Conservation (phyloP, 176 grass and related monocot species). For the Bromus sterilis region DNA sequence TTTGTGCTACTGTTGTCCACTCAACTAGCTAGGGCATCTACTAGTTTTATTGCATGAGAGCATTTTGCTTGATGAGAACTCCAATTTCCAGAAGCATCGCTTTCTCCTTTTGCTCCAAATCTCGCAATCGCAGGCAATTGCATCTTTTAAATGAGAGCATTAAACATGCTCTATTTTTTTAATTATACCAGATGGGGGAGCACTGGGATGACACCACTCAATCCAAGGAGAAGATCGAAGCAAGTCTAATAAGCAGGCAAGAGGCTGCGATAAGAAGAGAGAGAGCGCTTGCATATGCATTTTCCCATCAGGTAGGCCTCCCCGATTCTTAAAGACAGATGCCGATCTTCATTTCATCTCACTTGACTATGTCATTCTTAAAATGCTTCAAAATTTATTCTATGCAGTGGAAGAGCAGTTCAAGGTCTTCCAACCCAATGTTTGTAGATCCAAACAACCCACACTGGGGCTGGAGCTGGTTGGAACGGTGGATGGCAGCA, state of each 20-base stretch:
- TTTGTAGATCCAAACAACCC: constrained; percentile 91
- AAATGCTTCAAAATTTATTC: constrained; percentile 15
- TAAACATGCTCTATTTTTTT: constrained; percentile 20
- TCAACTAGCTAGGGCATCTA: not conserved
- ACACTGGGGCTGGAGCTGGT: constrained; percentile 99
- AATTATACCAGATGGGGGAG: constrained; percentile 69
- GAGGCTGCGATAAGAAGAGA: constrained; percentile 88
- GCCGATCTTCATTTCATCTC: not conserved
- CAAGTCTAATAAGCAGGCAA: constrained; percentile 87
- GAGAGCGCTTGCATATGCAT: constrained; percentile 86
- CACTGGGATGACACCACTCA: constrained; percentile 96
- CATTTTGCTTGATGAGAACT: constrained; percentile 7
- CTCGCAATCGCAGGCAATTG: not conserved
- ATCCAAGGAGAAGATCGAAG: constrained; percentile 87
- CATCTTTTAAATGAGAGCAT: not conserved
- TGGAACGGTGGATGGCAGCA: constrained; percentile 97
- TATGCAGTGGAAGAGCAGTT: constrained; percentile 86
- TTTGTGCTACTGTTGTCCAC: not conserved
- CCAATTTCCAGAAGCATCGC: not conserved
- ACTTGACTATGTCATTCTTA: not conserved
- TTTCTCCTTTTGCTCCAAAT: not conserved
- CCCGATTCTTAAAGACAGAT: not conserved
- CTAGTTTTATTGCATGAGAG: not conserved
- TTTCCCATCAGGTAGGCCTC: constrained; percentile 89
- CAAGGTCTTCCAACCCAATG: constrained; percentile 76